phyloP scores from a whole-genome alignment of 306 rosid genomes.

The Sindora glabra region DNA sequence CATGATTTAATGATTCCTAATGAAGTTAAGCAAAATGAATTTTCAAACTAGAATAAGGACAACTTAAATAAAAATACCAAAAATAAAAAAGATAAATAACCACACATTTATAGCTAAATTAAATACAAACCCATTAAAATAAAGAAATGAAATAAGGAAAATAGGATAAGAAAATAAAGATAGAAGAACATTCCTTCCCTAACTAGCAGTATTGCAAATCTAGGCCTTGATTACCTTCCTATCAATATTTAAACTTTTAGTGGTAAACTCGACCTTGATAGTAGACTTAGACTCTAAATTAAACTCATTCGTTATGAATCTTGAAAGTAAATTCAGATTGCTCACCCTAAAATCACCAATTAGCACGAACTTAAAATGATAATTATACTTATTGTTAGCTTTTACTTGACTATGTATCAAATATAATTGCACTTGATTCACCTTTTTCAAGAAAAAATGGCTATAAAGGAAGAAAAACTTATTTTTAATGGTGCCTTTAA shows the following conservation, averaged over 20 bases:
- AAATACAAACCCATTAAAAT: too few species aligned
- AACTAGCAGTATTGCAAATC: slow-evolving; percentile 72
- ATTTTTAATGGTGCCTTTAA: too few species aligned
- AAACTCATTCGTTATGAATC: slow-evolving; percentile 58
- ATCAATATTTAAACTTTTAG: slow-evolving; percentile 48
- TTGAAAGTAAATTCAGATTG: slow-evolving; percentile 49
- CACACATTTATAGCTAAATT: too few species aligned
- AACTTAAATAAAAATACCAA: too few species aligned
- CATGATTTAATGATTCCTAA: too few species aligned
- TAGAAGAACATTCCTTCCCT: slow-evolving; percentile 34
- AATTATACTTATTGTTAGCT: slow-evolving; percentile 46
- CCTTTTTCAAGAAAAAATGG: not conserved
- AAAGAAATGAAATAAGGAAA: not conserved
- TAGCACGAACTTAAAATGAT: slow-evolving; percentile 52
- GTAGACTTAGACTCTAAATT: slow-evolving; percentile 61
- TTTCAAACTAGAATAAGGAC: too few species aligned
- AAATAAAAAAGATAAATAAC: too few species aligned
- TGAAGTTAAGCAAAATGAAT: too few species aligned
- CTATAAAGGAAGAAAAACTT: not conserved
- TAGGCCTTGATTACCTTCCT: slow-evolving; percentile 52
- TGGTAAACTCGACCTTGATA: slow-evolving; percentile 60
- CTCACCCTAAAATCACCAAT: slow-evolving; percentile 68
- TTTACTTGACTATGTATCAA: slow-evolving; percentile 39
- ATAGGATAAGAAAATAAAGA: not conserved
- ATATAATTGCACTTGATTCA: not conserved